These are phyloP conservation scores for Cocos nucifera DNA, from an alignment of 176 grass and related monocot genomes.

Conservation along the genomic window DNA sequence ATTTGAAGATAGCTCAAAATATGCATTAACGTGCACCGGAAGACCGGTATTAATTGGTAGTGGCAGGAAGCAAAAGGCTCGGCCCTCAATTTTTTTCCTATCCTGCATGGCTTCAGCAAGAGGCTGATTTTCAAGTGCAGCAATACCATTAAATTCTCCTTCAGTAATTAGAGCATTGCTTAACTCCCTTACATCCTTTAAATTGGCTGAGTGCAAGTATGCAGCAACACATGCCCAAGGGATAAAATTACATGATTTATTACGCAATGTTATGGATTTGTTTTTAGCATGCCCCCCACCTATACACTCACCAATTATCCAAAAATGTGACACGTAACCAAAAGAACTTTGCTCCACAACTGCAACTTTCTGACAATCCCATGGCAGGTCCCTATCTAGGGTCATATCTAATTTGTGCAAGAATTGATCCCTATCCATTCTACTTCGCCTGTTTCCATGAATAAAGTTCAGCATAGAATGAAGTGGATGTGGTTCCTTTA, in stretches of 20 bases:
- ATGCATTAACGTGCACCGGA: constrained; percentile 89
- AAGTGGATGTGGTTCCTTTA: constrained; percentile 60
- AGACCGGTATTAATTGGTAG: constrained; percentile 76
- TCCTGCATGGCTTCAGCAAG: constrained; percentile 33
- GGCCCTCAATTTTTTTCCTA: constrained; percentile 61
- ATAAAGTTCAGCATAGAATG: constrained; percentile 66
- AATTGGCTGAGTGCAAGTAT: constrained; percentile 64
- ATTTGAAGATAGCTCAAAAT: constrained; percentile 98
- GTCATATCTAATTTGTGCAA: constrained; percentile 81
- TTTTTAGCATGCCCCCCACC: constrained; percentile 74
- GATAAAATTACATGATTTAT: constrained; percentile 77
- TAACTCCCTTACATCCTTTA: constrained; percentile 55
- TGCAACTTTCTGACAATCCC: constrained; percentile 72
- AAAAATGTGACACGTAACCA: constrained; percentile 45
- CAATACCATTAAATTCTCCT: constrained; percentile 31
- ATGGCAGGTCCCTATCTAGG: constrained; percentile 74
- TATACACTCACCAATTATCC: constrained; percentile 87
- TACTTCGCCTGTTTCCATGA: constrained; percentile 50
- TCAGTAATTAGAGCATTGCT: constrained; percentile 23
- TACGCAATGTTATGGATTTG: constrained; percentile 53
- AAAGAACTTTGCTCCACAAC: constrained; percentile 57
- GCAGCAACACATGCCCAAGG: constrained; percentile 96
- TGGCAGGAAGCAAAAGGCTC: constrained; percentile 94
- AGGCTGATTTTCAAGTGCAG: constrained; percentile 36
- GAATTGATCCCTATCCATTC: constrained; percentile 79